A percentile compares a stretch with the other conserved stretches of the same genome.
These are phyloP conservation scores for Annulohypoxylon bovei DNA, from an alignment of 495 filamentous ascomycete genomes.

Conservation along the genomic window DNA sequence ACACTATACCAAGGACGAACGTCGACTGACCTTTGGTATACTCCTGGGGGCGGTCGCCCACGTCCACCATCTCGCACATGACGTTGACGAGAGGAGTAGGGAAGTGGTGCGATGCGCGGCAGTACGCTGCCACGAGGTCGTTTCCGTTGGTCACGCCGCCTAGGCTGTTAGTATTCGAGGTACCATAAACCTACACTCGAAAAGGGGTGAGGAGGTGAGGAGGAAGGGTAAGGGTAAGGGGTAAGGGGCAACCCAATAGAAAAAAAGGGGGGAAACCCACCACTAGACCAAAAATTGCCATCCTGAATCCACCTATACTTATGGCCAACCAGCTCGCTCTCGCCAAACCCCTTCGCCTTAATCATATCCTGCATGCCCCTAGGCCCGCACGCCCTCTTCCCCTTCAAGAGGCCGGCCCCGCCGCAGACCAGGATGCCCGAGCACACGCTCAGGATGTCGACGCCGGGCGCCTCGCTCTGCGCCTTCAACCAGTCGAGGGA, in stretches of 20 bases:
- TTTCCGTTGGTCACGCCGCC: slow-evolving; percentile 71
- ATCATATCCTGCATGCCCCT: slow-evolving; percentile 58
- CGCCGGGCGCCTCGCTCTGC: slow-evolving; percentile 49
- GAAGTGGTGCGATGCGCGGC: slow-evolving; percentile 55
- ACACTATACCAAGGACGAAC: slow-evolving; percentile 47
- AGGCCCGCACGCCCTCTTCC: slow-evolving; percentile 61
- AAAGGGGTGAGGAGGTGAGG: not conserved
- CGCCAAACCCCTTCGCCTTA: slow-evolving; percentile 55
- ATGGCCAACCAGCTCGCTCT: slow-evolving; percentile 56
- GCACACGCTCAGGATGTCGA: slow-evolving; percentile 65
- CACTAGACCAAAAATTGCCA: slow-evolving; percentile 70
- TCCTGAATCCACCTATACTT: slow-evolving; percentile 61
- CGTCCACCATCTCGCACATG: slow-evolving; percentile 60
- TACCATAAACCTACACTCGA: not conserved
- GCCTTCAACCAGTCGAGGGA: slow-evolving; percentile 57
- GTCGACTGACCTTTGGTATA: slow-evolving; percentile 51
- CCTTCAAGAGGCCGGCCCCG: slow-evolving; percentile 61
- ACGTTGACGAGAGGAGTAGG: slow-evolving; percentile 59
- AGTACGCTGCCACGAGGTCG: slow-evolving; percentile 67
- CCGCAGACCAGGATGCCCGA: slow-evolving; percentile 61
- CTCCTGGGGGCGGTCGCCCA: slow-evolving; percentile 57
- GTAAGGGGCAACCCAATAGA: too few relatives aligned
- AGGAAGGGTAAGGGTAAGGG: not conserved
- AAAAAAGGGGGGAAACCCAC: slow-evolving; percentile 50
- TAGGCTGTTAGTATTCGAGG: slow-evolving; percentile 33